Conservation (phyloP, 495 filamentous ascomycete genomes). For the Hypomontagnella submonticulosa region DNA sequence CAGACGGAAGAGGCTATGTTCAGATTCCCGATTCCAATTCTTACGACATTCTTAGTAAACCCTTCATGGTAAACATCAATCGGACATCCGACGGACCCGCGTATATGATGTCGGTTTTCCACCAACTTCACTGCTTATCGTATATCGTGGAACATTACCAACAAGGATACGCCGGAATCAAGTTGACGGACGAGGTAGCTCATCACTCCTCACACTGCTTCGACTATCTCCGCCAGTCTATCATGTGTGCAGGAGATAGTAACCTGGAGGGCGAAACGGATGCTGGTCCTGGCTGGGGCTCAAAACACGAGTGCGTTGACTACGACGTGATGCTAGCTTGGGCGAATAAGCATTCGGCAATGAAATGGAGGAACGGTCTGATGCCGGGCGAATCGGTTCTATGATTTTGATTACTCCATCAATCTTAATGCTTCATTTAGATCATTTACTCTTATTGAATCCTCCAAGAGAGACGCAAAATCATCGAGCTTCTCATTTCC, state of each 20-base stretch:
- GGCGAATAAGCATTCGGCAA: conserved; percentile 52
- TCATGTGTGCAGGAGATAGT: conserved; percentile 60
- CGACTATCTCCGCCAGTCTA: conserved; percentile 59
- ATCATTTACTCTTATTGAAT: no score
- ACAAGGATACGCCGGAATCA: conserved; percentile 50
- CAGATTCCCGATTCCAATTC: conserved; percentile 46
- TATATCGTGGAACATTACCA: conserved; percentile 57
- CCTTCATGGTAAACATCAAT: conserved; percentile 50
- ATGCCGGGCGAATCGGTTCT: conserved; percentile 48
- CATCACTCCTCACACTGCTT: conserved; percentile 63
- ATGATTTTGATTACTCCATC: no score
- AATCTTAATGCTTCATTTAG: no score
- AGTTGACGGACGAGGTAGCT: conserved; percentile 53
- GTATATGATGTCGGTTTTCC: conserved; percentile 64
- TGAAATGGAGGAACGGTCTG: conserved; percentile 46
- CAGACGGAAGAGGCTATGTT: conserved; percentile 57
- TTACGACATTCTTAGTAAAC: conserved; percentile 52
- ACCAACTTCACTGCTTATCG: conserved; percentile 64
- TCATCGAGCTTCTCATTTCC: no score
- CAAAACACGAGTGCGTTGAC: conserved; percentile 52
- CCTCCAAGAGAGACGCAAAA: no score
- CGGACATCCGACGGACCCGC: conserved; percentile 52
- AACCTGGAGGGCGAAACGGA: conserved; percentile 60
- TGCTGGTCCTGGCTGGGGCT: conserved; percentile 57
- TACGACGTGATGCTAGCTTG: conserved; percentile 55